These are phyloP conservation scores for Populus davidiana DNA, from an alignment of 345 rosid genomes.

Conservation along the genomic window DNA sequence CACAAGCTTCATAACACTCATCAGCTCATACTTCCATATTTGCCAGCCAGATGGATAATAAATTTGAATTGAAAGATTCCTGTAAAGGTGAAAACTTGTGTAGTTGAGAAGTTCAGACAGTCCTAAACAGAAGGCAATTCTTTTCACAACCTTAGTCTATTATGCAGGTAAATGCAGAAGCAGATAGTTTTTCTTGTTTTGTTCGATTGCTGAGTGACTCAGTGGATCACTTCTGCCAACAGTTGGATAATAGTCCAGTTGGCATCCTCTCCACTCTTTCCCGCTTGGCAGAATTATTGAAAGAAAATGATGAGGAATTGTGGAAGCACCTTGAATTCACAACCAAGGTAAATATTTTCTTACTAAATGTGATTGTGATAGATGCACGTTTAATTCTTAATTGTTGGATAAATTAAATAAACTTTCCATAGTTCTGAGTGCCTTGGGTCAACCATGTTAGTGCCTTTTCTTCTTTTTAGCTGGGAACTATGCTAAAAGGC, in stretches of 20 bases:
- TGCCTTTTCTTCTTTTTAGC: not conserved
- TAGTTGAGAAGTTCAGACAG: not conserved
- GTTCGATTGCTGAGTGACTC: constrained; percentile 59
- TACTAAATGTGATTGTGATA: not conserved
- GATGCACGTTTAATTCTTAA: not conserved
- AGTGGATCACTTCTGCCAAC: constrained; percentile 71
- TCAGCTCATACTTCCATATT: not conserved
- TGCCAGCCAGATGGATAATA: not conserved
- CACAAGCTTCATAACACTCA: not conserved
- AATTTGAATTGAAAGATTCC: not conserved
- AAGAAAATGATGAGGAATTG: constrained; percentile 57
- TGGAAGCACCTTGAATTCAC: constrained; percentile 69
- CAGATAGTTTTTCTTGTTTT: constrained; percentile 64
- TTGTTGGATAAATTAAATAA: not conserved
- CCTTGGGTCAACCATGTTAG: not conserved
- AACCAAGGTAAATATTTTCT: constrained; percentile 37
- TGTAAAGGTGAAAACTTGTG: not conserved
- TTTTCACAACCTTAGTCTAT: not conserved
- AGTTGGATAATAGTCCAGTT: constrained; percentile 61
- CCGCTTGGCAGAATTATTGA: constrained; percentile 51
- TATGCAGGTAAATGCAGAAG: constrained; percentile 59
- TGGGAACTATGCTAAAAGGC: not conserved
- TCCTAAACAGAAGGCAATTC: not conserved
- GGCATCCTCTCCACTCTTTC: constrained; percentile 68
- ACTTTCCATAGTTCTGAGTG: not conserved